phyloP scores from a whole-genome alignment of 2,329 filamentous ascomycete species.

The Sporothrix curviconia region DNA sequence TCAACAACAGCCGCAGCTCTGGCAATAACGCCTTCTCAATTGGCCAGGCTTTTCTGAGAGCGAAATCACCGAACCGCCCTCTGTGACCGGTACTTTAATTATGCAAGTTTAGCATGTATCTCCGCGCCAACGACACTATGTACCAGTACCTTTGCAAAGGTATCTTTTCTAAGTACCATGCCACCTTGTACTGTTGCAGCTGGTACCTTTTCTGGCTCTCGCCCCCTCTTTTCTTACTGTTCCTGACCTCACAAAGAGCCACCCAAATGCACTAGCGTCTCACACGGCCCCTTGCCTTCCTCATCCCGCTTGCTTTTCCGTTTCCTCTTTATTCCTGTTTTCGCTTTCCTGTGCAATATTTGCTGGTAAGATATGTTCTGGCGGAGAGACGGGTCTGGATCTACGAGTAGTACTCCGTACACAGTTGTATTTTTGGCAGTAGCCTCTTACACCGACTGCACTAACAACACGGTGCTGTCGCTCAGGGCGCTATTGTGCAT shows the following conservation, averaged over 20 bases:
- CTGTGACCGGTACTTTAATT: conserved; percentile 24
- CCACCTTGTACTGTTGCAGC: conserved; percentile 3
- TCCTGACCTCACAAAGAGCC: conserved; percentile 9
- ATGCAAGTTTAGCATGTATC: conserved; percentile 25
- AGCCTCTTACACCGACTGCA: too few species aligned
- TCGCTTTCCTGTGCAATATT: too few species aligned
- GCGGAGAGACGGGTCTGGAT: too few species aligned
- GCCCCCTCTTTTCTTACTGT: conserved; percentile 7
- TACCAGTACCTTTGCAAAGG: conserved; percentile 27
- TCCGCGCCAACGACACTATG: conserved; percentile 22
- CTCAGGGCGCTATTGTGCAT: too few species aligned
- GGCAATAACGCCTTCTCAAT: conserved; percentile 5
- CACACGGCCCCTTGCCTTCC: conserved; percentile 22
- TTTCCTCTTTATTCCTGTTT: too few species aligned
- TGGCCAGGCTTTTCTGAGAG: neutral
- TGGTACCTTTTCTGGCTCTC: neutral
- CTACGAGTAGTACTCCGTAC: too few species aligned
- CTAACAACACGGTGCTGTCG: too few species aligned
- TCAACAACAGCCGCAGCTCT: neutral
- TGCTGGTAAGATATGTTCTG: too few species aligned
- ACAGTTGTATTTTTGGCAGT: too few species aligned
- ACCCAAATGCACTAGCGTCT: conserved; percentile 14
- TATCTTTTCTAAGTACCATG: conserved; percentile 20
- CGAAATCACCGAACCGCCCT: conserved; percentile 5
- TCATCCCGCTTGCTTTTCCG: conserved; percentile 26